Conservation (phyloP, 176 grass and related monocot genomes). For the Phyllostachys edulis region DNA sequence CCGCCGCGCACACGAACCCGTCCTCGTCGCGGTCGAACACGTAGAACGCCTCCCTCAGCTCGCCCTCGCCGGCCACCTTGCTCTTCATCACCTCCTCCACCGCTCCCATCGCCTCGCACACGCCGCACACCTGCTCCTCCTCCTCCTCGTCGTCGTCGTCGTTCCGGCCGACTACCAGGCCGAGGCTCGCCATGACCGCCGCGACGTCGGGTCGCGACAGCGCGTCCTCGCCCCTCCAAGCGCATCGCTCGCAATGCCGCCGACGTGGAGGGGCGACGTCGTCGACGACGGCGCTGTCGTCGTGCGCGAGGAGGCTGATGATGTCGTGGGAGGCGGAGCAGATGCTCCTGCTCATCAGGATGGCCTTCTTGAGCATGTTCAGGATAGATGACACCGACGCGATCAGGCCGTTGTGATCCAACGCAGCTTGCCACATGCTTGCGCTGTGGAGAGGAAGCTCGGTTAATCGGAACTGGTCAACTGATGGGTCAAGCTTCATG, state of each 20-base stretch:
- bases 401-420: not conserved
- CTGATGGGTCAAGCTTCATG: no score
- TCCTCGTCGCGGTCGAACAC: conserved; percentile 87
- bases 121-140: not conserved
- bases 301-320: not conserved
- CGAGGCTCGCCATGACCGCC: conserved; percentile 33
- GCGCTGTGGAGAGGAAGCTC: not conserved
- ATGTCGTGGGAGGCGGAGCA: not conserved
- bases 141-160: not conserved
- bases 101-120: conserved; percentile 25
- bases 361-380: conserved; percentile 36
- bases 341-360: not conserved
- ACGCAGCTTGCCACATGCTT: not conserved
- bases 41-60: conserved; percentile 67
- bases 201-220: conserved; percentile 24
- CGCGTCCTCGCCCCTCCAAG: not conserved
- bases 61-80: conserved; percentile 55
- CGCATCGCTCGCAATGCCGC: conserved; percentile 26
- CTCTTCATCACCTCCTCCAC: conserved; percentile 42
- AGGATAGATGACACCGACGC: conserved; percentile 52
- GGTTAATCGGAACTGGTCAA: no score
- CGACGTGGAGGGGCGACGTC: not conserved
- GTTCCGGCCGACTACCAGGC: not conserved
- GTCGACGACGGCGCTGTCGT: not conserved
- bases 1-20: conserved; percentile 57